These are phyloP conservation scores for Psilocybe subaeruginosa DNA, from an alignment of 768 basidiomycete genomes.

Conservation along the genomic window DNA sequence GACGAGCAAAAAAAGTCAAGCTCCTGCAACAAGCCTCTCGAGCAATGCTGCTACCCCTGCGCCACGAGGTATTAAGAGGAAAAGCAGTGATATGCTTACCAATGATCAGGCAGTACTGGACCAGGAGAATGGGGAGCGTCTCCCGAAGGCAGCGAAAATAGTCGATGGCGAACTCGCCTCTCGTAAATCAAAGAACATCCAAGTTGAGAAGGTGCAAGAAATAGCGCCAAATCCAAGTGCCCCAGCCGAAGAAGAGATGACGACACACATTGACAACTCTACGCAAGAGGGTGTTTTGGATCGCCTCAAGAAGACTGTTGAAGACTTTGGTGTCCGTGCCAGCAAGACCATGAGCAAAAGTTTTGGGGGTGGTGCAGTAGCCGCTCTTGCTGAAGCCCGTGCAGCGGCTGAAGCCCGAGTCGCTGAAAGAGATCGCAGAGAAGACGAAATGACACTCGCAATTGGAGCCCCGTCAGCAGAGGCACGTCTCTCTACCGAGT, in stretches of 20 bases:
- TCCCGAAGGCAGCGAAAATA: constrained; percentile 53
- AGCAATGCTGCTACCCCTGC: constrained; percentile 2
- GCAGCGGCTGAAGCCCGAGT: constrained; percentile 71
- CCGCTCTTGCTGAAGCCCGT: constrained; percentile 68
- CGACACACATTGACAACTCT: not conserved
- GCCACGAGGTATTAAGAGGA: constrained; percentile 55
- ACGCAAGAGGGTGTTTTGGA: constrained; percentile 58
- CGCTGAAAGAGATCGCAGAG: constrained; percentile 61
- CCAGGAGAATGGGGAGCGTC: constrained; percentile 44
- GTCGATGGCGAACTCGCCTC: constrained; percentile 37
- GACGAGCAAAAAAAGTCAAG: constrained; percentile 38
- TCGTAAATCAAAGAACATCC: constrained; percentile 34
- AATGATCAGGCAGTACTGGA: constrained; percentile 12
- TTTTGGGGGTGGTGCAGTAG: constrained; percentile 53
- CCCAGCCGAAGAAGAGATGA: not conserved
- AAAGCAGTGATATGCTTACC: constrained; percentile 55
- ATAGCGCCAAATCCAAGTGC: not conserved
- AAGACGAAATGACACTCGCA: constrained; percentile 37
- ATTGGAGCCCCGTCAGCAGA: constrained; percentile 11
- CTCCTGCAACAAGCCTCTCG: constrained; percentile 12
- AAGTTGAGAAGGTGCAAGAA: constrained; percentile 23
- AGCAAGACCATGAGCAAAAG: constrained; percentile 67
- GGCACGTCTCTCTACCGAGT: constrained; percentile 2
- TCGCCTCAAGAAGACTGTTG: constrained; percentile 71
- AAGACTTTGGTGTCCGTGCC: constrained; percentile 61